Evolutionary conservation across 441 rosid species (phyloP), one percentile per base, ranked within the genome.

Genomic region (Populus hybrid): DNA sequence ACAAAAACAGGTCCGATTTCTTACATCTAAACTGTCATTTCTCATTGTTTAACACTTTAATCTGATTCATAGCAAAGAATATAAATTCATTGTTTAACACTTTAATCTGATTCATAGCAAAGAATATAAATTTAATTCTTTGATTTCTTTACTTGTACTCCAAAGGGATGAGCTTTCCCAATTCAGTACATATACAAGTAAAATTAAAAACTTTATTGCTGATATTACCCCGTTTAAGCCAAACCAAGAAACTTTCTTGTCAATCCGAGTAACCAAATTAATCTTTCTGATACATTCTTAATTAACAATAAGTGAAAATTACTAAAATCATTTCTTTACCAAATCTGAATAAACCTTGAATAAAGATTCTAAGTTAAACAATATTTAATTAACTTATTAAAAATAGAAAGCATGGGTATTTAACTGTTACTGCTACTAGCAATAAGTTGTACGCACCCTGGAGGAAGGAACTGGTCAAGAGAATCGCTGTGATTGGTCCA

Each of bases 381-480:
- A 65, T 9, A 65, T 18, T 61, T 30, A 35, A 64, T 46, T 4
- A 6, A 61, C 16, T 11, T 16, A 59, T 40, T 11, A 42, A 36
- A 50, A 18, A 53, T 6, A 2, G 32, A 40, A 64, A 32, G 16
- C 8, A 72, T 8, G 10, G 57, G 57, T 14, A 46, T 46, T 3
- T 46, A 46, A 46, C 20, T 46, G 57, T 46, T 14, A 35, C 28
- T 23, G 36, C 65, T 64, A 14, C 6, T 61, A 20, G 4, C 12
- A 57, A 57, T 16, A 8, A 42, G 64, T 35, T 21, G 16, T 28
- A 75, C 87, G 71, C 35, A 92, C 98, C 98, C 84, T 40, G 93
- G 84, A 79, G 24, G 77, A 35, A 86, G 72, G 84, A 80, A 80
- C 75, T 63, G 89, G 78, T 91, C 91, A 26, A 72, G 63, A 67